Conservation (phyloP, 1,284 basidiomycete species). For the Ceratobasidium sp. region DNA sequence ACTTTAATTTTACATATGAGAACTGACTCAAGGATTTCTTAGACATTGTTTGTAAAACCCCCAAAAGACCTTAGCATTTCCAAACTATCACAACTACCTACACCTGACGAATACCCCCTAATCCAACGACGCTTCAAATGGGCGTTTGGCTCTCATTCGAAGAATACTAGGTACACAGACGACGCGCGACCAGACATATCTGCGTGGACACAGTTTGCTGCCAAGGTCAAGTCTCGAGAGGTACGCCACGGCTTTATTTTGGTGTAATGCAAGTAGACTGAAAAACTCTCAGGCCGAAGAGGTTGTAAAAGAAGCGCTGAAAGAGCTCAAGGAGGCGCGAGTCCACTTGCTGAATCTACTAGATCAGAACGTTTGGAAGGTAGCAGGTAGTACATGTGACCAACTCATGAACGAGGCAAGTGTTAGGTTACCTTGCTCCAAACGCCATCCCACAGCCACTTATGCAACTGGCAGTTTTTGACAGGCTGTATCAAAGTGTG, state of each 20-base stretch:
- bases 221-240: conserved; percentile 26
- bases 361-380: conserved; percentile 33
- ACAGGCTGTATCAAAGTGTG: conserved; percentile 30
- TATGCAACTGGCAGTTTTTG: conserved; percentile 6
- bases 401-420: conserved; percentile 30
- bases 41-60: conserved; percentile 55
- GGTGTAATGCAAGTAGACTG: neutral
- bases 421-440: neutral
- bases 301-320: conserved; percentile 10
- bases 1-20: neutral
- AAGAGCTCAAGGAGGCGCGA: conserved; percentile 38
- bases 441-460: neutral
- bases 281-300: neutral
- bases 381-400: conserved; percentile 12
- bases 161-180: conserved; percentile 56
- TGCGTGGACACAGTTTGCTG: conserved; percentile 49
- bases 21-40: neutral
- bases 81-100: conserved; percentile 6
- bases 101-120: conserved; percentile 13
- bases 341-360: conserved; percentile 32
- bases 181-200: conserved; percentile 61
- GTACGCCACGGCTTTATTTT: conserved; percentile 7
- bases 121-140: conserved; percentile 77
- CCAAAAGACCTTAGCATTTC: conserved; percentile 53
- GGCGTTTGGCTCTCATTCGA: conserved; percentile 69